Evolutionary conservation across 257 asterid species (phyloP).

Genomic region (Fraxinus pennsylvanica): DNA sequence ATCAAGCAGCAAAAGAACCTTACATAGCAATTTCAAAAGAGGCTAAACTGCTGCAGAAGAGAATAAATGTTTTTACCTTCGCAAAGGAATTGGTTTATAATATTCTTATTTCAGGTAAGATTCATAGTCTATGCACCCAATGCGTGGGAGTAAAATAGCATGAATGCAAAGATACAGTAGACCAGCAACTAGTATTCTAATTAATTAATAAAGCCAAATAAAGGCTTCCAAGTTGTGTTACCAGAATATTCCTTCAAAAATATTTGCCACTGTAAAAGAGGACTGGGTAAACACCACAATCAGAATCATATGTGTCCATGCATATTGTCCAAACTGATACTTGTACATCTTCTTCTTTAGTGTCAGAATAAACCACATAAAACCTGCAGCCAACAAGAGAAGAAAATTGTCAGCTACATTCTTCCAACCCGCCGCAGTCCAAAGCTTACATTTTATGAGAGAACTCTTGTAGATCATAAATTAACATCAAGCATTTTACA

Average conservation of each 20-base stretch:
- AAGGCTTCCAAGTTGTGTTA: slow-evolving; percentile 27
- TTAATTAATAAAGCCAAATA: slow-evolving; percentile 3
- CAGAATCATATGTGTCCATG: slow-evolving; percentile 89
- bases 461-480: background rate
- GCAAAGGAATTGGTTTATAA: background rate
- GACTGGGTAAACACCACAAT: slow-evolving; percentile 77
- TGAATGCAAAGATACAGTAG: background rate
- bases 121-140: no score
- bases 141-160: background rate
- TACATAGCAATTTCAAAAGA: background rate
- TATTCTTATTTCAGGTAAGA: no score
- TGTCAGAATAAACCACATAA: slow-evolving; percentile 88
- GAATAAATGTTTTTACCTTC: background rate
- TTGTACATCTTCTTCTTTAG: slow-evolving; percentile 88
- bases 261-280: slow-evolving; percentile 73
- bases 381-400: slow-evolving; percentile 51
- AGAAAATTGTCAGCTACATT: slow-evolving; percentile 24
- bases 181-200: slow-evolving; percentile 15
- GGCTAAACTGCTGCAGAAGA: background rate
- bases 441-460: background rate
- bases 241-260: slow-evolving; percentile 88
- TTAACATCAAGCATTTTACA: background rate
- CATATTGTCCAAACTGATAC: slow-evolving; percentile 88
- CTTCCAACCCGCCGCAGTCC: background rate
- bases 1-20: slow-evolving; percentile 2